Base-by-base conservation (phyloP, 202 grass and related monocot species). In the Setaria viridis region DNA sequence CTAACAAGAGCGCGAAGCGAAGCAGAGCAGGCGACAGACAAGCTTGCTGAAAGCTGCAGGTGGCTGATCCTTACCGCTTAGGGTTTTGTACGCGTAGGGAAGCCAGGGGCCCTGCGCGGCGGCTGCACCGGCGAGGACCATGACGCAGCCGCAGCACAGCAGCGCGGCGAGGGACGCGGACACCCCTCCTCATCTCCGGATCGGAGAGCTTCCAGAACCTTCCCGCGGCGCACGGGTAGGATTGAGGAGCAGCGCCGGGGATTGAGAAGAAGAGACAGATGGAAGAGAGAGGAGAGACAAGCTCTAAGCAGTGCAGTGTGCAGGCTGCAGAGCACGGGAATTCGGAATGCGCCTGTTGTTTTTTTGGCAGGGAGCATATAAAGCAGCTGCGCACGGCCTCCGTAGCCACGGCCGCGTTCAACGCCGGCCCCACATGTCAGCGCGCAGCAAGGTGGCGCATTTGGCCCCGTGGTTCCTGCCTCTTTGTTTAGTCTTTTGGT, bases 11-110 rank as follows among this genome's bases (percentile, higher is more conserved):
- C 54, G 45, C 2, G 5, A 37, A 39, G 32, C 17, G 67, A 48
- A 67, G 30, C 19, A 49, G 71, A 46, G 55, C 25, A 25, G 25
- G 25, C 25, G 25, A 25, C 25, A 25, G 25, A 25, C 25, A 25
- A 25, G 25, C 68, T 12, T 39, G 29, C 15, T 69, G 1, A 48
- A 46, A 7, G 25, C 47, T 39, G 2, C 4, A 51, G 37, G 11
- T 10, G 58, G 2, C 8, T 0, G 56, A 43, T 49, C 25, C 2
- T 85, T 76, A 89, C 94, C 94, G 29, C 9, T 87, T 9, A 97
- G 55, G 60, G 94, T 97, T 51, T 83, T 92, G 73, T 85, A 94
- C 12, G 30, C 13, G 4, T 83, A 20, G 12, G 85, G 54, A 9
- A 29, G 65, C 0, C 45, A 73, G 21, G 84, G 34, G 1, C n/a